Percentiles rank a stretch among this genome's conserved stretches.
These are phyloP conservation scores for Botrytis paeoniae DNA, from an alignment of 2,329 filamentous ascomycete genomes.

Conservation along the genomic window DNA sequence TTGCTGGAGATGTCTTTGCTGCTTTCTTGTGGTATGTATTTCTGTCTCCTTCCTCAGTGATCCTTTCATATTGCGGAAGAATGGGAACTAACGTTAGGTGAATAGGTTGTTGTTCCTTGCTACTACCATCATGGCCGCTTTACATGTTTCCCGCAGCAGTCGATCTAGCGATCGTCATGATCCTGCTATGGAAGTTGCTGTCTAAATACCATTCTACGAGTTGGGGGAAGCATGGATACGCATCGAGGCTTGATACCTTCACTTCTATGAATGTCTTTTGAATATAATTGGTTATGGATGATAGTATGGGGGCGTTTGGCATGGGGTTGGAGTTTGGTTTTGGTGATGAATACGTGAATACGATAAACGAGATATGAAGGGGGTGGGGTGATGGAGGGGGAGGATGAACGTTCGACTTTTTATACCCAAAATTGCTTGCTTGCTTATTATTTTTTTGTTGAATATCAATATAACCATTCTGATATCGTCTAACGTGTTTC, in stretches of 20 bases:
- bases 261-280: no score
- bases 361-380: not conserved
- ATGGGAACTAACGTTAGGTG: not conserved
- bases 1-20: slow-evolving; percentile 46
- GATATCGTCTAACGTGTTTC: not conserved
- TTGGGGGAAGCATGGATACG: no score
- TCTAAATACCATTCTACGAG: not conserved
- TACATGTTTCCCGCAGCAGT: slow-evolving; percentile 46
- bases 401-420: not conserved
- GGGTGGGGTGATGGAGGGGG: not conserved
- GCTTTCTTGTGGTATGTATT: slow-evolving; percentile 46
- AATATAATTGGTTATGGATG: not conserved
- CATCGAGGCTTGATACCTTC: not conserved
- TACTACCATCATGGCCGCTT: slow-evolving; percentile 48
- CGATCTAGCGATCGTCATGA: slow-evolving; percentile 23
- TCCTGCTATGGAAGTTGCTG: slow-evolving; percentile 27
- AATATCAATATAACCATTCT: not conserved
- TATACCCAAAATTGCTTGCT: slow-evolving; percentile 5
- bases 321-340: not conserved
- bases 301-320: not conserved
- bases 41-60: not conserved
- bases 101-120: slow-evolving; percentile 50
- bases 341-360: not conserved
- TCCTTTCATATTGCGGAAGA: not conserved
- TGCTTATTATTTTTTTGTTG: not conserved